phyloP scores from a whole-genome alignment of 805 yeast genomes.

The Sugiyamaella americana region DNA sequence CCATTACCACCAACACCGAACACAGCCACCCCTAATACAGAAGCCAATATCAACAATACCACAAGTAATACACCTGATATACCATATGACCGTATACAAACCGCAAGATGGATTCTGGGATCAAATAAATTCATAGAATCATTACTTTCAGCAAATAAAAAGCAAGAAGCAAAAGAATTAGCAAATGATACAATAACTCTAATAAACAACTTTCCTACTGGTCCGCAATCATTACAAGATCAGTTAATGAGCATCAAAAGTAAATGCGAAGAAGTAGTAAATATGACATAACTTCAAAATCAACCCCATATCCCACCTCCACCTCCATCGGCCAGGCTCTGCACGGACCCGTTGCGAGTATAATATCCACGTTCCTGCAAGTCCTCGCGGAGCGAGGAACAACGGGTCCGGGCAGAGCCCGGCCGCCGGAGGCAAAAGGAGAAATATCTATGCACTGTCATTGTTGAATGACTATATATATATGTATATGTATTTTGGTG shows the following conservation, averaged over 20 bases:
- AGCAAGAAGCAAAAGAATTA: constrained; percentile 5
- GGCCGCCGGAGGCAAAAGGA: no score
- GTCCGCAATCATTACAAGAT: background rate
- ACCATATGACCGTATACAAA: constrained; percentile 6
- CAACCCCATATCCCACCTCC: no score
- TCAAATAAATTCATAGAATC: constrained; percentile 1
- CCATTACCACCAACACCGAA: no score
- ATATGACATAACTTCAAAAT: no score
- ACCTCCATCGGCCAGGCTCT: no score
- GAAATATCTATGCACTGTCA: background rate
- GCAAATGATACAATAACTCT: constrained; percentile 8
- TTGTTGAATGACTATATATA: background rate
- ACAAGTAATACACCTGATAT: background rate
- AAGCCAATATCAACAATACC: constrained; percentile 5
- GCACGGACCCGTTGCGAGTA: no score
- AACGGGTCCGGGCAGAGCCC: no score
- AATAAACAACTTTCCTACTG: background rate
- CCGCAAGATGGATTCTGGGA: background rate
- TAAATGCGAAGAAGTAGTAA: no score
- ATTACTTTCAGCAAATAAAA: constrained; percentile 1
- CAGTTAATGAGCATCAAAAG: background rate
- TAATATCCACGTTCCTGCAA: no score
- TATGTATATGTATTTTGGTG: background rate
- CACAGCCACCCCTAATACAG: constrained; percentile 4
- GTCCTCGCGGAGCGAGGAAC: no score